phyloP scores from a whole-genome alignment of 768 basidiomycete genomes.

The Trametes cinnabarina region DNA sequence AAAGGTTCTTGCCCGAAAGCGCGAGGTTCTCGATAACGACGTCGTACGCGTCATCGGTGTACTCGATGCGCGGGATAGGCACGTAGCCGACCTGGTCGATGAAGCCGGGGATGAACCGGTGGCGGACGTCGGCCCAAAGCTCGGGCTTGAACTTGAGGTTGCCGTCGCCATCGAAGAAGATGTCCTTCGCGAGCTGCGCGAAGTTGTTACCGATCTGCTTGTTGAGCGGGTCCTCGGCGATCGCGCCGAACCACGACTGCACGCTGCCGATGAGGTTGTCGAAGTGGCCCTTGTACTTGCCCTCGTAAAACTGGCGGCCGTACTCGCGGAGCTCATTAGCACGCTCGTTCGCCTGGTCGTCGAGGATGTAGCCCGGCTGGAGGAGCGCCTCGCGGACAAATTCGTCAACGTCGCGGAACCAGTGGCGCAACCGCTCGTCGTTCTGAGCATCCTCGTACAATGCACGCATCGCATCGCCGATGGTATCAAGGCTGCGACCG shows the following conservation, averaged over 20 bases:
- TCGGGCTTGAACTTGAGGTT: slow-evolving; percentile 77
- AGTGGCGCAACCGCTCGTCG: slow-evolving; percentile 71
- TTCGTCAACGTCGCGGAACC: slow-evolving; percentile 63
- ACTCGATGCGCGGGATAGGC: slow-evolving; percentile 93
- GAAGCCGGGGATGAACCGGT: slow-evolving; percentile 75
- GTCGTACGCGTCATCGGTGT: slow-evolving; percentile 82
- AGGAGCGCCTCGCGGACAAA: slow-evolving; percentile 72
- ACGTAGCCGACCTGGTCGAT: slow-evolving; percentile 81
- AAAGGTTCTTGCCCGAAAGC: slow-evolving; percentile 81
- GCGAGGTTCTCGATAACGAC: slow-evolving; percentile 93
- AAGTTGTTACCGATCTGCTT: slow-evolving; percentile 78
- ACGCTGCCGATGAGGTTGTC: slow-evolving; percentile 72
- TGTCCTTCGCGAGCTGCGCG: slow-evolving; percentile 72
- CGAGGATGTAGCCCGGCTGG: slow-evolving; percentile 81
- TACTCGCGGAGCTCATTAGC: slow-evolving; percentile 61
- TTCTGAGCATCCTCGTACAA: slow-evolving; percentile 74
- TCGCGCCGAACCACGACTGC: slow-evolving; percentile 74
- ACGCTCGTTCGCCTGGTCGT: slow-evolving; percentile 66
- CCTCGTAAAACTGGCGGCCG: slow-evolving; percentile 77
- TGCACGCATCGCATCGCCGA: slow-evolving; percentile 67
- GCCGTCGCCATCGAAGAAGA: slow-evolving; percentile 79
- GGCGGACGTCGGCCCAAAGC: slow-evolving; percentile 85
- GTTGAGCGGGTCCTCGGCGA: slow-evolving; percentile 85
- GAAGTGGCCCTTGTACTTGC: slow-evolving; percentile 72
- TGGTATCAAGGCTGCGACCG: slow-evolving; percentile 57